These are phyloP conservation scores for Petunia hybrid DNA, from an alignment of 305 asterid species.

Conservation along the genomic window DNA sequence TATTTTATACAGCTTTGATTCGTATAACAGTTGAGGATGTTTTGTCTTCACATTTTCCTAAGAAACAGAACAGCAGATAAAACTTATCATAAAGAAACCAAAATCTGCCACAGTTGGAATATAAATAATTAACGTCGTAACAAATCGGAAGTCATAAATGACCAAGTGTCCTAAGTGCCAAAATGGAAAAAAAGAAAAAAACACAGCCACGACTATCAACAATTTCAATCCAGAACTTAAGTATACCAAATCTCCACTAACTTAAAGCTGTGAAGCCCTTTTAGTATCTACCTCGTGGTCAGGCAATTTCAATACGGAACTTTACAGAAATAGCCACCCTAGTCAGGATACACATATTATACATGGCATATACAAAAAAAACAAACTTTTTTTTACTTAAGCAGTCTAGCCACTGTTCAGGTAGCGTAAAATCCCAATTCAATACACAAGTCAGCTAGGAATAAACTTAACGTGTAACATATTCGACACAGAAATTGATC, in stretches of 20 bases:
- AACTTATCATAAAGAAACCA: background rate
- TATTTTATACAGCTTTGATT: conserved; percentile 80
- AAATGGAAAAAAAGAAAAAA: conserved; percentile 5
- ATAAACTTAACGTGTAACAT: background rate
- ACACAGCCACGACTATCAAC: background rate
- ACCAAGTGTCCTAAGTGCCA: conserved; percentile 25
- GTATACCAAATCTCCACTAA: background rate
- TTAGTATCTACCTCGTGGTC: background rate
- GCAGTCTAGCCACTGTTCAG: too few relatives aligned
- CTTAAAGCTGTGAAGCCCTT: background rate
- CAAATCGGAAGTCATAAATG: background rate
- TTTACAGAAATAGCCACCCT: too few relatives aligned
- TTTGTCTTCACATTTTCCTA: conserved; percentile 94
- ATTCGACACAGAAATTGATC: background rate
- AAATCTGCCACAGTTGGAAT: background rate
- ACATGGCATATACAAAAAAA: too few relatives aligned
- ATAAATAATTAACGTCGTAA: background rate
- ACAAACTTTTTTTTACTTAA: too few relatives aligned
- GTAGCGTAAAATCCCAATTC: background rate
- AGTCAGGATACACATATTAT: too few relatives aligned
- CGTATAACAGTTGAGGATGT: conserved; percentile 82
- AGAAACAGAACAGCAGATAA: conserved; percentile 25
- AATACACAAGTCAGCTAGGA: background rate
- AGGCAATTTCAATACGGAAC: background rate
- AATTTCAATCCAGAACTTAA: background rate